phyloP scores from a whole-genome alignment of 805 yeast genomes.

The Nakazawaea siamensis region DNA sequence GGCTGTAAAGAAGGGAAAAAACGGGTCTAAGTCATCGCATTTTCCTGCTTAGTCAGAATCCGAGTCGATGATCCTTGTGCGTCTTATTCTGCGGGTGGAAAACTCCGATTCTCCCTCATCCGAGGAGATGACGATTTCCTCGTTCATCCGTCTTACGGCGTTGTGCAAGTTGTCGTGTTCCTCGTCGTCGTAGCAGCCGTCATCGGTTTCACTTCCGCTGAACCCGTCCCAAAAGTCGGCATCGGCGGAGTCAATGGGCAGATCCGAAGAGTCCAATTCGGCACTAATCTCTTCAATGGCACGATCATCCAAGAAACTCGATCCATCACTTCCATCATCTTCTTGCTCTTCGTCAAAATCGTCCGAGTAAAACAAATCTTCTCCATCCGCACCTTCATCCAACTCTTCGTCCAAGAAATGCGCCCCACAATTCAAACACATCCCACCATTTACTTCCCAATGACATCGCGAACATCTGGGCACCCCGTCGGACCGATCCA shows the following conservation, averaged over 20 bases:
- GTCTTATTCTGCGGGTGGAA: too few relatives aligned
- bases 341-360: slow-evolving; percentile 2
- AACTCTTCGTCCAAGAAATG: slow-evolving; percentile 24
- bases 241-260: too few relatives aligned
- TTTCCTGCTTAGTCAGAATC: too few relatives aligned
- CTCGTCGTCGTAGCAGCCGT: not conserved
- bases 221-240: slow-evolving; percentile 5
- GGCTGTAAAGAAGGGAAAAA: too few relatives aligned
- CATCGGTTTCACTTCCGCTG: not conserved
- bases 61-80: too few relatives aligned
- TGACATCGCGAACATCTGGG: slow-evolving; percentile 69
- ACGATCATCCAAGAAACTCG: slow-evolving; percentile 8
- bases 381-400: slow-evolving; percentile 12
- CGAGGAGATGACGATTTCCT: too few relatives aligned
- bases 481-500: slow-evolving; percentile 64
- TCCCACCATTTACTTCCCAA: slow-evolving; percentile 67
- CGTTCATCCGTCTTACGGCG: too few relatives aligned
- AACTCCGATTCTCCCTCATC: too few relatives aligned
- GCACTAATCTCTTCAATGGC: slow-evolving; percentile 3
- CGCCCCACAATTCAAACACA: slow-evolving; percentile 64
- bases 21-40: too few relatives aligned
- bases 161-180: too few relatives aligned
- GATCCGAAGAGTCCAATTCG: slow-evolving; percentile 3
- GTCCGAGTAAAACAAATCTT: slow-evolving; percentile 7
- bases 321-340: slow-evolving; percentile 11